A percentile compares a stretch with the other conserved stretches of the same genome.
Conservation (phyloP, 176 grass and related monocot genomes). For the barley (Hordeum vulgare) region MorexV3_pseudomolecules_assembly NC_058524.1:573801936-573802435, state of each 20-base stretch:
- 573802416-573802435: background rate
- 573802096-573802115: slow-evolving; percentile 24
- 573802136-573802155: background rate
- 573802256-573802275: background rate
- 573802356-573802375: background rate
- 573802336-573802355: background rate
- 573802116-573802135: slow-evolving; percentile 3
- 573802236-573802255: background rate
- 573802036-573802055: background rate
- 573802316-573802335: too few species aligned
- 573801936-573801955: slow-evolving; percentile 43
- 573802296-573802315: background rate
- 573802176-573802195: background rate
- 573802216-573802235: background rate
- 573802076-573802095: background rate
- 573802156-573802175: background rate
- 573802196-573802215: background rate
- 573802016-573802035: slow-evolving; percentile 34
- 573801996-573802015: slow-evolving; percentile 24
- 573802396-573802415: background rate
- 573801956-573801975: slow-evolving; percentile 28
- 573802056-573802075: background rate
- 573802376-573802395: background rate
- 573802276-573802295: background rate
- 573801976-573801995: slow-evolving; percentile 29